Conservation (phyloP, 768 basidiomycete species). For the Coprinopsis sp. region DNA sequence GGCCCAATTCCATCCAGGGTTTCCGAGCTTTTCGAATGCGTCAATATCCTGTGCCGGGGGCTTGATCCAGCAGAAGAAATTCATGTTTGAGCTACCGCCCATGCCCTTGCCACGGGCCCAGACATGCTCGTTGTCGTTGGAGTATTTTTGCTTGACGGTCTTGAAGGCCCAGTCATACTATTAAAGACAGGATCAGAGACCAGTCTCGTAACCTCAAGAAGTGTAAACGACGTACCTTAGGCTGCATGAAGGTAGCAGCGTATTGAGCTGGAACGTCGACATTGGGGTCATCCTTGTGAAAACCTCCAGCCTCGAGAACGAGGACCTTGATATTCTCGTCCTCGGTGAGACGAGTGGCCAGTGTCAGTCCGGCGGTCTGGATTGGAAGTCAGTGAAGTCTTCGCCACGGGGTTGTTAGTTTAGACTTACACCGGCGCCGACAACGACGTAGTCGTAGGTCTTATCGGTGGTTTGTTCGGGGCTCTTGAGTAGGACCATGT, state of each 20-base stretch:
- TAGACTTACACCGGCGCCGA: constrained; percentile 21
- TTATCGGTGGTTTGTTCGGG: constrained; percentile 16
- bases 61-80: constrained; percentile 33
- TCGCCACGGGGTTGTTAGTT: background rate
- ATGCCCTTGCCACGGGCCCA: constrained; percentile 31
- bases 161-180: constrained; percentile 36
- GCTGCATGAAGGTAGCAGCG: constrained; percentile 22
- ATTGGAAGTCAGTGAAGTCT: background rate
- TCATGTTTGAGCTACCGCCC: constrained; percentile 43
- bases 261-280: constrained; percentile 31
- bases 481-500: constrained; percentile 4
- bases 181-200: background rate
- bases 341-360: constrained; percentile 15
- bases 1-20: constrained; percentile 52
- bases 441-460: constrained; percentile 28
- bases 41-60: constrained; percentile 27
- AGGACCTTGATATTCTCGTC: constrained; percentile 11
- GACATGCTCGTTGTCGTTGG: constrained; percentile 19
- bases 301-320: constrained; percentile 30
- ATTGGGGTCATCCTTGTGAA: constrained; percentile 29
- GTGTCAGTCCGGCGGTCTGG: constrained; percentile 13
- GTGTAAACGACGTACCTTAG: constrained; percentile 17
- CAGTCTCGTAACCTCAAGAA: background rate
- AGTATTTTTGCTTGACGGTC: constrained; percentile 25
- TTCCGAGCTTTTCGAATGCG: constrained; percentile 45